A percentile compares a stretch with the other conserved stretches of the same genome.
phyloP scores from a whole-genome alignment of 345 rosid species.

The Populus euphratica region DNA sequence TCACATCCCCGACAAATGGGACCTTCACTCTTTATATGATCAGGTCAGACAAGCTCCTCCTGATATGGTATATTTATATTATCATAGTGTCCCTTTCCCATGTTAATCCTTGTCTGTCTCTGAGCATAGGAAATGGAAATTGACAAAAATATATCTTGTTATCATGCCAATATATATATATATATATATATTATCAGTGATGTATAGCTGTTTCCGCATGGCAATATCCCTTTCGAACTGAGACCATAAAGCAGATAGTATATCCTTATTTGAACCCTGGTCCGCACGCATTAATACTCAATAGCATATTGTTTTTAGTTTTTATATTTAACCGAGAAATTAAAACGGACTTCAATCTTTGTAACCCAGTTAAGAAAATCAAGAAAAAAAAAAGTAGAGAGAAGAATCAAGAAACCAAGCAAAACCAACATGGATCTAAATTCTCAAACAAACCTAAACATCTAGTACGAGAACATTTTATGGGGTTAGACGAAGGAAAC shows the following conservation, averaged over 20 bases:
- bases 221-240: not conserved
- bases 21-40: constrained; percentile 4
- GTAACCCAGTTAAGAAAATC: not conserved
- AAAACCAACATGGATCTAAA: not conserved
- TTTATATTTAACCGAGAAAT: not conserved
- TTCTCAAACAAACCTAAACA: not conserved
- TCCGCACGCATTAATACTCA: not conserved
- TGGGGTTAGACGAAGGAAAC: not conserved
- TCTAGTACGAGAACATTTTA: no score
- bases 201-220: not conserved
- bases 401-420: not conserved
- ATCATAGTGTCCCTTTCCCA: not conserved
- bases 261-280: not conserved
- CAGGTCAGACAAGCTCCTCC: constrained; percentile 8
- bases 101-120: constrained; percentile 1
- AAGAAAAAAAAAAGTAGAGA: not conserved
- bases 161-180: constrained; percentile 17
- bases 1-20: constrained; percentile 24
- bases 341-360: no score
- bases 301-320: not conserved
- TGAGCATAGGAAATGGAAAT: not conserved
- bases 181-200: not conserved
- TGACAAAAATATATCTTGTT: constrained; percentile 18
- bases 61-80: not conserved
- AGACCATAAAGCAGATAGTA: constrained; percentile 4